Conservation (phyloP, 2,329 filamentous ascomycete species). For the Trichoderma asperellum region DNA sequence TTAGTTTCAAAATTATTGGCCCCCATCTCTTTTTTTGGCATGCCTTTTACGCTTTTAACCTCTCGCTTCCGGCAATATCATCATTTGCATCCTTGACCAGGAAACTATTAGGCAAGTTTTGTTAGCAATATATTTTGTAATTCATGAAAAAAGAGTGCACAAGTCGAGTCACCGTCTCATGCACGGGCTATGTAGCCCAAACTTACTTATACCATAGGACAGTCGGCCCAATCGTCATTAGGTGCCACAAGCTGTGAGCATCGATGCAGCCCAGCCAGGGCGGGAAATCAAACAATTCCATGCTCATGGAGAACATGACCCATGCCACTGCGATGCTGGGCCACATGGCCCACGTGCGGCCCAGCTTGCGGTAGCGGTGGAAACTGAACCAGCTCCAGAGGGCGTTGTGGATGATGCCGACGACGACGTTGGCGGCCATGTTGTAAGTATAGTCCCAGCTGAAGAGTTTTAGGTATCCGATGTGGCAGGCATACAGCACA, state of each 20-base stretch:
- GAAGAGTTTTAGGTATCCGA: slow-evolving; percentile 82
- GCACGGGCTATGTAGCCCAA: neutral
- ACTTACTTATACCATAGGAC: slow-evolving; percentile 94
- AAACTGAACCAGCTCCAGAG: slow-evolving; percentile 88
- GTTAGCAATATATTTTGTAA: neutral
- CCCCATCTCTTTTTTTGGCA: neutral
- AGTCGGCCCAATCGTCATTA: slow-evolving; percentile 86
- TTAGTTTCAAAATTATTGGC: neutral
- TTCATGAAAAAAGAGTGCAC: neutral
- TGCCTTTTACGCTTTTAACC: slow-evolving; percentile 64
- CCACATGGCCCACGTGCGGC: slow-evolving; percentile 81
- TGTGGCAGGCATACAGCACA: slow-evolving; percentile 72
- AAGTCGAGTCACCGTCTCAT: neutral
- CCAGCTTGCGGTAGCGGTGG: slow-evolving; percentile 70
- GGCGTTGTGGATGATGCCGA: slow-evolving; percentile 77
- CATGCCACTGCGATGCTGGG: slow-evolving; percentile 89
- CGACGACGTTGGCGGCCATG: slow-evolving; percentile 89
- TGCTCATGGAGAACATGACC: slow-evolving; percentile 90
- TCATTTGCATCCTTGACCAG: slow-evolving; percentile 83
- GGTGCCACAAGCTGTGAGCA: slow-evolving; percentile 94
- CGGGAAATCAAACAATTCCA: slow-evolving; percentile 93
- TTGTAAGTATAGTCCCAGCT: slow-evolving; percentile 97
- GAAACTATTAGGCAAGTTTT: slow-evolving; percentile 63
- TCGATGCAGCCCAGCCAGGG: slow-evolving; percentile 82
- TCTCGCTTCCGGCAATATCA: slow-evolving; percentile 70